These are phyloP conservation scores for Amanita jacksonii DNA, from an alignment of 768 basidiomycete species.

Conservation along the genomic window DNA sequence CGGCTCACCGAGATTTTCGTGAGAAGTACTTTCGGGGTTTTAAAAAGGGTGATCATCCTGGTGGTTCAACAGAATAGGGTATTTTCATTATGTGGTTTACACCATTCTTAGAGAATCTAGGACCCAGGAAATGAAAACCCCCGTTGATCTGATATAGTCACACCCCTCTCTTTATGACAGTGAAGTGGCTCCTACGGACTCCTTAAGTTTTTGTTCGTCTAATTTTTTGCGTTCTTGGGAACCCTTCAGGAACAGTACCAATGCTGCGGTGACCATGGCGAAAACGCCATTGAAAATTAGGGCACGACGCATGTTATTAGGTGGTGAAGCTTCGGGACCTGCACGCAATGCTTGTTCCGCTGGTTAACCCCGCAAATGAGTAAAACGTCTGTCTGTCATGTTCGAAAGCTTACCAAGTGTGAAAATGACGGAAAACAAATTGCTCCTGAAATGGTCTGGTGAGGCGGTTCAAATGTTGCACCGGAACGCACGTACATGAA, in stretches of 20 bases:
- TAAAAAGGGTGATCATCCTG: conserved; percentile 25
- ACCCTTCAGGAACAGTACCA: conserved; percentile 47
- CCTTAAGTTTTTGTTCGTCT: conserved; percentile 35
- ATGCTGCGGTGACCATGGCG: conserved; percentile 27
- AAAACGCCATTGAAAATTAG: conserved; percentile 58
- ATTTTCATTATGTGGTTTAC: background rate
- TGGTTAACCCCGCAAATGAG: conserved; percentile 18
- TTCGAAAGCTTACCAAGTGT: conserved; percentile 39
- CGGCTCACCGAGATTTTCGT: conserved; percentile 85
- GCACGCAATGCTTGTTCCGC: conserved; percentile 64
- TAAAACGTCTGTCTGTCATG: background rate
- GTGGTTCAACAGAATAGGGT: background rate
- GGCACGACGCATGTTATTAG: conserved; percentile 61
- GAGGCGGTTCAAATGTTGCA: conserved; percentile 3
- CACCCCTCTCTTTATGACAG: background rate
- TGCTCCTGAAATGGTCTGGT: conserved; percentile 35
- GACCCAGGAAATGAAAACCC: too few relatives aligned
- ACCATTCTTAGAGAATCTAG: too few relatives aligned
- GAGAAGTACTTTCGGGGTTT: conserved; percentile 85
- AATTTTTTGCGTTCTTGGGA: conserved; percentile 50
- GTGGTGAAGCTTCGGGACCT: conserved; percentile 48
- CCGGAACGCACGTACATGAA: conserved; percentile 37
- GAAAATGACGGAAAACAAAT: conserved; percentile 51
- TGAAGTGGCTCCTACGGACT: conserved; percentile 20
- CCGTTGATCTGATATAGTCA: background rate